Evolutionary conservation across 257 asterid species (phyloP), one percentile per base, ranked within the genome.

Genomic region (Scutellaria galericulata): DNA sequence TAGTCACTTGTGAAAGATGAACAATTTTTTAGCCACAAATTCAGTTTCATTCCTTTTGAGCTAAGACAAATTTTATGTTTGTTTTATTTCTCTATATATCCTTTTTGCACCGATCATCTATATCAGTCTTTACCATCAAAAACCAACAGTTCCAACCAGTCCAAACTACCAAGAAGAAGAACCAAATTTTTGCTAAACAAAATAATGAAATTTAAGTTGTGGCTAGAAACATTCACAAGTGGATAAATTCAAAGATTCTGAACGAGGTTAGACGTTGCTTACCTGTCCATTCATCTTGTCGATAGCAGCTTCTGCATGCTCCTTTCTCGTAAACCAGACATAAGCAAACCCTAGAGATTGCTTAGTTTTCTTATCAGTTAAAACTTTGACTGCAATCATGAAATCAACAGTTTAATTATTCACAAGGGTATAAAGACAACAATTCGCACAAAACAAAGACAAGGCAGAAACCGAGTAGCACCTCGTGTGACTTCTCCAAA

Each of bases 271-370:
- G 48, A 41, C 39, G 42, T 69, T 18, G 74, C 41, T 55, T 56
- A 81, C 90, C 85, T 85, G 67, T 61, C 92, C 92, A 31, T 81
- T 85, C 90, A 87, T 83, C 72, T 76, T 83, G 2, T 80, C 74
- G 44, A 81, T 66, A 8, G 92, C 90, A 68, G 70, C 78, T 42
- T 15, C 73, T 58, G 86, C 88, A 22, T 72, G 77, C 64, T 73
- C 86, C 57, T 81, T 82, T 13, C 73, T 76, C 22, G 53, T 18
- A 60, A 82, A 84, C 92, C 90, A 85, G 41, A 85, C 78, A 81
- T 81, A 87, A 13, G 89, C 89, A 54, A 81, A 77, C 73, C 92
- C 92, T 2, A 81, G 75, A 77, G 89, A 66, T 62, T 86, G 76
- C 80, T 80, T 76, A 14, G 81, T 86, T 67, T 76, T 71, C 82